These are phyloP conservation scores for Ophiobolus disseminans DNA, from an alignment of 2,329 filamentous ascomycete species.

Conservation along the genomic window DNA sequence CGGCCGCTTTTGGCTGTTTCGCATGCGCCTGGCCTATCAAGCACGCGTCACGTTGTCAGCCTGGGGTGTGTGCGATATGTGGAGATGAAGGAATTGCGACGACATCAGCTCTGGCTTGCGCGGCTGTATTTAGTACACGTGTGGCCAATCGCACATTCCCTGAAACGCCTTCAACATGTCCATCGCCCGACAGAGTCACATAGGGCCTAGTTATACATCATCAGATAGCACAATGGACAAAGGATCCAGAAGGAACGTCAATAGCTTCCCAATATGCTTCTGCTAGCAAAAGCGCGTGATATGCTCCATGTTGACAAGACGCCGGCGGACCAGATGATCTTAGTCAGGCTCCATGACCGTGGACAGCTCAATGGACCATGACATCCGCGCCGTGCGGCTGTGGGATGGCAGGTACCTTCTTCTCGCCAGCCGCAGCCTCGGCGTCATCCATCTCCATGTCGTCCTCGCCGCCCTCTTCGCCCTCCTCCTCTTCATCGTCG, in stretches of 20 bases:
- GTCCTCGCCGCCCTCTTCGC: slow-evolving; percentile 62
- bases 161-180: neutral
- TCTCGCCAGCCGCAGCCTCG: slow-evolving; percentile 49
- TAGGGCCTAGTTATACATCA: too few species aligned
- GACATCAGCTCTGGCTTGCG: slow-evolving; percentile 24
- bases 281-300: too few species aligned
- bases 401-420: slow-evolving; percentile 24
- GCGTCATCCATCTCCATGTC: slow-evolving; percentile 66
- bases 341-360: neutral
- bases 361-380: slow-evolving; percentile 44
- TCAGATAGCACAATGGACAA: too few species aligned
- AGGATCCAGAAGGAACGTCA: too few species aligned
- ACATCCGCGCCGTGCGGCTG: slow-evolving; percentile 43
- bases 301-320: too few species aligned
- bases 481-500: slow-evolving; percentile 73
- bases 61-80: slow-evolving; percentile 22
- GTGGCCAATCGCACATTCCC: neutral
- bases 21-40: slow-evolving; percentile 20
- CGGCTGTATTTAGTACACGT: slow-evolving; percentile 2
- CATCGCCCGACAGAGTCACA: too few species aligned
- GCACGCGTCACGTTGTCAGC: slow-evolving; percentile 10
- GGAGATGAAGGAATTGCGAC: slow-evolving; percentile 12
- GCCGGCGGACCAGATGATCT: too few species aligned
- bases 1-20: slow-evolving; percentile 25
- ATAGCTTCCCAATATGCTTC: too few species aligned